Evolutionary conservation across 805 yeast species (phyloP).

Genomic region (Wickerhamiella parazyma): DNA sequence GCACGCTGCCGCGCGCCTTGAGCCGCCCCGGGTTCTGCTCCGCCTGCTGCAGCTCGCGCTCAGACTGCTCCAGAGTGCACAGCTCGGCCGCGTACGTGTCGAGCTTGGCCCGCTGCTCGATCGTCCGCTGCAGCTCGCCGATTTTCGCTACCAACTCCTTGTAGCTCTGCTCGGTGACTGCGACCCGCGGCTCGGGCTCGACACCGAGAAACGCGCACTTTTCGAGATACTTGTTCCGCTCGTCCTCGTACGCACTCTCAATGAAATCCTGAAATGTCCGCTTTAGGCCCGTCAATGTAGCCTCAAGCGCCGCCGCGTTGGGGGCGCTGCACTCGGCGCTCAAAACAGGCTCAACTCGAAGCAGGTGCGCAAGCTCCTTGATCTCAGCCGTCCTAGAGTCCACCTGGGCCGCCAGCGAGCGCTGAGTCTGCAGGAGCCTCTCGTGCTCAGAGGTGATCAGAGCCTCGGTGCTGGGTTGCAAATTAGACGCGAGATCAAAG

Average conservation of each 20-base stretch:
- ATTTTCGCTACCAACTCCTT: neutral
- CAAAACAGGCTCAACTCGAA: neutral
- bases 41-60: neutral
- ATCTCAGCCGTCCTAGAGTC: neutral
- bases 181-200: neutral
- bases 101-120: neutral
- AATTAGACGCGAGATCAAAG: neutral
- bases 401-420: neutral
- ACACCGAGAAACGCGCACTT: neutral
- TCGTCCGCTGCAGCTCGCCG: neutral
- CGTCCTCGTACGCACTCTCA: neutral
- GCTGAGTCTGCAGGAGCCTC: neutral
- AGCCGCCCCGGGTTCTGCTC: constrained; percentile 1
- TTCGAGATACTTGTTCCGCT: neutral
- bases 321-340: neutral
- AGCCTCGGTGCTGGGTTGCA: neutral
- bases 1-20: constrained; percentile 5
- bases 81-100: neutral
- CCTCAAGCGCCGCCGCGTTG: neutral
- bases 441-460: neutral
- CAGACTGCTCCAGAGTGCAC: neutral
- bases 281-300: neutral
- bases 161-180: neutral
- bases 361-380: neutral
- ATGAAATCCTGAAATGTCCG: neutral